phyloP scores from a whole-genome alignment of 2,329 filamentous ascomycete species.

The Cladosporium sp. region DNA sequence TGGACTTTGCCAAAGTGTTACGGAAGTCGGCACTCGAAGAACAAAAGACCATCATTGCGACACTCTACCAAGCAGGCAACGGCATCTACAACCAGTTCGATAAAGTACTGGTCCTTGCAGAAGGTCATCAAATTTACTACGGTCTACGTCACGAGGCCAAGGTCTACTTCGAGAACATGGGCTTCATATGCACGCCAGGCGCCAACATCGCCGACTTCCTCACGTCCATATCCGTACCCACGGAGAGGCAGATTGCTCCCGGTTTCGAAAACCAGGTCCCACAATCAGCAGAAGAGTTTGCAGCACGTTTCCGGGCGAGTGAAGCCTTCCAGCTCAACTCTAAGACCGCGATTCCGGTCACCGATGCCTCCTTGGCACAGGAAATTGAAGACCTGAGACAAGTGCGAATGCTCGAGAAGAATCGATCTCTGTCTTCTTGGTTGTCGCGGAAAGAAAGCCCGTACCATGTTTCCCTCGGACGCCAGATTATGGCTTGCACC shows the following conservation, averaged over 20 bases:
- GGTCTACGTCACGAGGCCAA: conserved; percentile 59
- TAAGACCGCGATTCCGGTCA: conserved; percentile 28
- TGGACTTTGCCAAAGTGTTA: conserved; percentile 55
- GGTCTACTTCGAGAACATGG: conserved; percentile 65
- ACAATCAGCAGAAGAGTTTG: conserved; percentile 46
- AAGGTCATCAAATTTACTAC: conserved; percentile 66
- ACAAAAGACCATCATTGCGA: conserved; percentile 61
- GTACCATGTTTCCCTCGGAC: conserved; percentile 73
- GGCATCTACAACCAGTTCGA: conserved; percentile 70
- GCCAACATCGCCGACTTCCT: conserved; percentile 67
- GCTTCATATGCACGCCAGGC: conserved; percentile 62
- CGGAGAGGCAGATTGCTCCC: conserved; percentile 46
- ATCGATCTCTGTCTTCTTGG: not conserved
- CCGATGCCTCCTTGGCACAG: conserved; percentile 54
- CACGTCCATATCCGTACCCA: conserved; percentile 63
- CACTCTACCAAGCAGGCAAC: conserved; percentile 69
- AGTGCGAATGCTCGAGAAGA: conserved; percentile 46
- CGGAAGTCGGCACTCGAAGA: conserved; percentile 64
- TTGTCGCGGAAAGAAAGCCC: conserved; percentile 44
- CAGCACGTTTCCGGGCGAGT: conserved; percentile 55
- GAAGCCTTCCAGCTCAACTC: conserved; percentile 44
- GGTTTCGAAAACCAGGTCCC: conserved; percentile 49
- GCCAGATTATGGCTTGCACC: conserved; percentile 62
- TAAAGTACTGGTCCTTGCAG: conserved; percentile 67
- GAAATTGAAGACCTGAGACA: conserved; percentile 56